Conservation (phyloP, 768 basidiomycete species). For the Podaxis sp. region DNA sequence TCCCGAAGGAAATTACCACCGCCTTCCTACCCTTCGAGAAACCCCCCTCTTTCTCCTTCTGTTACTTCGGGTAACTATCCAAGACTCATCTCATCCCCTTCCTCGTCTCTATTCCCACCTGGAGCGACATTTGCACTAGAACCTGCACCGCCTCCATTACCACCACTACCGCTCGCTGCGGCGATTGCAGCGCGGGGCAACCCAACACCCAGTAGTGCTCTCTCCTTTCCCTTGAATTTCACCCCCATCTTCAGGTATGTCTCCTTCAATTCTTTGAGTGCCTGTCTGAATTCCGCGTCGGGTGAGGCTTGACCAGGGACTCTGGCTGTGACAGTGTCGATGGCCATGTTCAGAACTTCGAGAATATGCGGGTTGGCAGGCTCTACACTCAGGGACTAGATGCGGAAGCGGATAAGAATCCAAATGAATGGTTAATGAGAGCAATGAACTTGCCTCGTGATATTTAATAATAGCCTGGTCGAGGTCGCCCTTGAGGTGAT, state of each 20-base stretch:
- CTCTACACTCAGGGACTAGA: constrained; percentile 74
- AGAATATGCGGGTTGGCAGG: constrained; percentile 81
- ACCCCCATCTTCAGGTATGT: constrained; percentile 6
- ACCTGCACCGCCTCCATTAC: neutral
- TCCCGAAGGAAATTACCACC: neutral
- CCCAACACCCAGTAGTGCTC: constrained; percentile 7
- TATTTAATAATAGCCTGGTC: constrained; percentile 87
- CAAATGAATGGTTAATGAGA: neutral
- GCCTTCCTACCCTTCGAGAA: neutral
- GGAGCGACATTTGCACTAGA: neutral
- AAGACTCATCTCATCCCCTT: constrained; percentile 13
- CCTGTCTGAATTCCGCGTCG: constrained; percentile 9
- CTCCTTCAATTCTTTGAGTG: constrained; percentile 13
- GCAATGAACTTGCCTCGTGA: constrained; percentile 68
- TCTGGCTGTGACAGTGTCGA: constrained; percentile 46
- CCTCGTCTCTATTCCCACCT: constrained; percentile 7
- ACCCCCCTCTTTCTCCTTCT: neutral
- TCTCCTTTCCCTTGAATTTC: constrained; percentile 14
- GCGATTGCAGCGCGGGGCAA: constrained; percentile 3
- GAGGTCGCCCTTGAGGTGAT: constrained; percentile 70
- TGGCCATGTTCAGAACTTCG: constrained; percentile 78
- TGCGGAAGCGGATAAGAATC: constrained; percentile 5
- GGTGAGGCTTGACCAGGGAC: neutral
- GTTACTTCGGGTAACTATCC: neutral
- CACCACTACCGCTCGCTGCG: neutral